Conservation (phyloP, 257 asterid species). For the Jasminum sambac region DNA sequence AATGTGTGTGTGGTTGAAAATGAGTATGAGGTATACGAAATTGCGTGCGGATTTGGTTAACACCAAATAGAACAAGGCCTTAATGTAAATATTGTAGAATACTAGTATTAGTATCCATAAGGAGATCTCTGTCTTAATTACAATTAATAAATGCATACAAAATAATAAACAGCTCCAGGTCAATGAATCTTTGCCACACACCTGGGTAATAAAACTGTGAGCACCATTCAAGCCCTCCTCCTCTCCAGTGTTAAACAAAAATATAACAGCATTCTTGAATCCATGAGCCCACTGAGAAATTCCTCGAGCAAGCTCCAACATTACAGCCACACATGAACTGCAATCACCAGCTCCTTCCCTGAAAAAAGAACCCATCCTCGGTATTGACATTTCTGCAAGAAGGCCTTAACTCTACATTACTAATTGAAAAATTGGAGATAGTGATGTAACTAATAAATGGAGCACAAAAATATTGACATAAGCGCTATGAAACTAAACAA, state of each 20-base stretch:
- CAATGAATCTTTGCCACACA: slow-evolving; percentile 30
- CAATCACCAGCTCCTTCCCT: slow-evolving; percentile 99
- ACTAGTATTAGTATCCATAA: background rate
- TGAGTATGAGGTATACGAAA: too few species aligned
- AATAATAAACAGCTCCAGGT: slow-evolving; percentile 12
- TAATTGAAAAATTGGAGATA: background rate
- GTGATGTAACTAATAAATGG: background rate
- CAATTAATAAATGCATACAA: background rate
- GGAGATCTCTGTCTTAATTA: background rate
- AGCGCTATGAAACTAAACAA: background rate
- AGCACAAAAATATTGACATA: slow-evolving; percentile 4
- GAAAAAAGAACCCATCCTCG: slow-evolving; percentile 21
- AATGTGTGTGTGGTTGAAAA: too few species aligned
- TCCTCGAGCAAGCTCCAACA: slow-evolving; percentile 99
- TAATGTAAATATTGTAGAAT: background rate
- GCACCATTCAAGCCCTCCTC: slow-evolving; percentile 99
- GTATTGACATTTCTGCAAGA: slow-evolving; percentile 12
- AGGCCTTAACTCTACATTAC: slow-evolving; percentile 5
- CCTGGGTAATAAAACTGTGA: slow-evolving; percentile 98
- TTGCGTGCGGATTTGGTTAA: too few species aligned
- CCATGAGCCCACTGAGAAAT: slow-evolving; percentile 98
- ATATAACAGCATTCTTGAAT: slow-evolving; percentile 79
- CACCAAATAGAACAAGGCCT: too few species aligned
- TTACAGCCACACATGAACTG: slow-evolving; percentile 94
- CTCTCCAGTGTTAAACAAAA: slow-evolving; percentile 93